Evolutionary conservation across 176 grass and related monocot genomes (phyloP).

Genomic region (Phoenix dactylifera): DNA sequence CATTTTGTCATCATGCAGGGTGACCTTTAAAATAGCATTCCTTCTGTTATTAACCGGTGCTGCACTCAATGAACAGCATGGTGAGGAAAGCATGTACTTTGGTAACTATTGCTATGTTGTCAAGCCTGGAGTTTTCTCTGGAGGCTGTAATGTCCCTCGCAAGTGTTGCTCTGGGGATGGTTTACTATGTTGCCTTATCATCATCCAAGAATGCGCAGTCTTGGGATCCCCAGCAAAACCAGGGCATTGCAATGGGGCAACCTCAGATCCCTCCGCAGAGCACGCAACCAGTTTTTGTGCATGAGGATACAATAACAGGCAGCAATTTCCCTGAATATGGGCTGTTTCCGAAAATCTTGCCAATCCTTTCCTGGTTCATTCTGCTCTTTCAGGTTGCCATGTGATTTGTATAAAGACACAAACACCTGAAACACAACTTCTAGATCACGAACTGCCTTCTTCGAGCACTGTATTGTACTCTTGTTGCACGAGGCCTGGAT

Average conservation of each 20-base stretch:
- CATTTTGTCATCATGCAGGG: constrained; percentile 30
- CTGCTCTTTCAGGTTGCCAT: no score
- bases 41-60: constrained; percentile 82
- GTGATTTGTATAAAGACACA: no score
- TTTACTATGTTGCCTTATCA: constrained; percentile 64
- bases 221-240: constrained; percentile 33
- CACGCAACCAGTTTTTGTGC: constrained; percentile 74
- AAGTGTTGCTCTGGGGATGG: constrained; percentile 68
- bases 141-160: constrained; percentile 74
- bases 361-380: no score
- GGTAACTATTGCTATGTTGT: constrained; percentile 79
- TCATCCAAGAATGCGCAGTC: constrained; percentile 34
- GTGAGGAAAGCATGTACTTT: constrained; percentile 84
- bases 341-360: no score
- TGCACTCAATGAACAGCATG: constrained; percentile 75
- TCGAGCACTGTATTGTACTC: no score
- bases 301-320: constrained; percentile 88
- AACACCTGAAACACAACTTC: no score
- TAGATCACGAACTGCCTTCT: no score
- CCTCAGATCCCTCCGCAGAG: constrained; percentile 67
- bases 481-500: no score
- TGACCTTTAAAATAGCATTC: constrained; percentile 76
- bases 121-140: constrained; percentile 82
- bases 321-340: constrained; percentile 48
- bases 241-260: constrained; percentile 78